Evolutionary conservation across 768 basidiomycete genomes (phyloP).

Genomic region (Xanthoconium purpureum): DNA sequence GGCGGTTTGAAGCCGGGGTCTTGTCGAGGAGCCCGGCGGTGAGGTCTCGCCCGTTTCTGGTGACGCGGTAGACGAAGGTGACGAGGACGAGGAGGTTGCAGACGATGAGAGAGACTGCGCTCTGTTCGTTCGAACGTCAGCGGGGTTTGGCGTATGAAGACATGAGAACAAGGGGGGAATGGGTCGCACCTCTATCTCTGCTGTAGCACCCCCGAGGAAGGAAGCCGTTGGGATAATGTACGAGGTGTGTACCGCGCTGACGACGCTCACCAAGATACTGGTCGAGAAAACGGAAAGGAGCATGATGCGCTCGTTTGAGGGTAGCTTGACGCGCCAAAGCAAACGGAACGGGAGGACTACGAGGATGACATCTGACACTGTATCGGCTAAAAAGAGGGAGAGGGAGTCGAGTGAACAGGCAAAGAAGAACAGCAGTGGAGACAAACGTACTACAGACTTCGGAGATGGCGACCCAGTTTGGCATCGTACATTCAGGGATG

Average conservation of each 20-base stretch:
- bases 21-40: constrained; percentile 2
- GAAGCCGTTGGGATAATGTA: constrained; percentile 34
- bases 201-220: constrained; percentile 23
- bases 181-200: constrained; percentile 41
- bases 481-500: constrained; percentile 42
- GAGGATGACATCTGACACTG: constrained; percentile 44
- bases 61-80: constrained; percentile 31
- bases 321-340: constrained; percentile 41
- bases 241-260: constrained; percentile 41
- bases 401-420: neutral
- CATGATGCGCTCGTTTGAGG: constrained; percentile 40
- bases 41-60: constrained; percentile 10
- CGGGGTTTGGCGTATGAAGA: neutral
- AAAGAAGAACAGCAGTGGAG: too few relatives aligned
- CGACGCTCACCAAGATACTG: constrained; percentile 47
- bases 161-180: neutral
- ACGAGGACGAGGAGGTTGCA: constrained; percentile 42
- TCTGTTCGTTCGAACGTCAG: constrained; percentile 14
- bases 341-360: constrained; percentile 45
- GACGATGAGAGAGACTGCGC: constrained; percentile 38
- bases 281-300: constrained; percentile 49
- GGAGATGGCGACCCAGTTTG: constrained; percentile 46
- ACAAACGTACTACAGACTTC: constrained; percentile 48
- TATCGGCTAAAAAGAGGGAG: constrained; percentile 37
- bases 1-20: constrained; percentile 1